phyloP scores from a whole-genome alignment of 768 basidiomycete species.

The Leccinellum luteum region DNA sequence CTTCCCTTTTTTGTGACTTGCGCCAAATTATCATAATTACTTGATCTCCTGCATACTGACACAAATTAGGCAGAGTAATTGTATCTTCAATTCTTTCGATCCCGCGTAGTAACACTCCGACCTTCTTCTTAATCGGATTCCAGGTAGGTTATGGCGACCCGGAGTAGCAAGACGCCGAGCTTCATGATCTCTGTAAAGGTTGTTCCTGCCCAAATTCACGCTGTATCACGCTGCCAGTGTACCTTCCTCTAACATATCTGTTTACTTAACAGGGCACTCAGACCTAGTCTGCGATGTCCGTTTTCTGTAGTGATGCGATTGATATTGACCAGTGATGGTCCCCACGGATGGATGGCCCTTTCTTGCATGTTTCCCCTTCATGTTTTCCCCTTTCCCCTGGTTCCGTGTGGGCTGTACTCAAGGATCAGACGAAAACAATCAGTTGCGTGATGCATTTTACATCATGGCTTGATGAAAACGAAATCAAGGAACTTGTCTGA shows the following conservation, averaged over 20 bases:
- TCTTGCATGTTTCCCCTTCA: no score
- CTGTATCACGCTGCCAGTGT: not conserved
- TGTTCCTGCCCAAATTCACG: not conserved
- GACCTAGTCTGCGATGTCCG: not conserved
- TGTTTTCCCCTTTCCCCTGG: not conserved
- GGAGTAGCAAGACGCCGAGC: not conserved
- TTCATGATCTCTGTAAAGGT: not conserved
- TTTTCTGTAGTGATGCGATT: not conserved
- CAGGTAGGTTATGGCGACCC: not conserved
- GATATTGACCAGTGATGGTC: not conserved
- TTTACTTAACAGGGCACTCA: not conserved
- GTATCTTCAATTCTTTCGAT: not conserved
- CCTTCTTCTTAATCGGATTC: not conserved
- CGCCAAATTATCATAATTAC: not conserved
- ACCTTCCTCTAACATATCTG: not conserved
- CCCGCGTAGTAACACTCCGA: not conserved
- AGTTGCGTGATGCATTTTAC: not conserved
- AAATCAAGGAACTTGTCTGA: not conserved
- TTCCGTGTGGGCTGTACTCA: not conserved
- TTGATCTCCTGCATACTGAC: no score
- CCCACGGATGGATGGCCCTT: not conserved
- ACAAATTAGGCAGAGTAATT: not conserved
- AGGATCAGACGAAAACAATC: not conserved
- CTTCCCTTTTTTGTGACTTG: not conserved
- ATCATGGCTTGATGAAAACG: not conserved